A percentile compares a stretch with the other conserved stretches of the same genome.
phyloP scores from a whole-genome alignment of 169 alveolate genomes.

The Blepharisma undulans region DNA sequence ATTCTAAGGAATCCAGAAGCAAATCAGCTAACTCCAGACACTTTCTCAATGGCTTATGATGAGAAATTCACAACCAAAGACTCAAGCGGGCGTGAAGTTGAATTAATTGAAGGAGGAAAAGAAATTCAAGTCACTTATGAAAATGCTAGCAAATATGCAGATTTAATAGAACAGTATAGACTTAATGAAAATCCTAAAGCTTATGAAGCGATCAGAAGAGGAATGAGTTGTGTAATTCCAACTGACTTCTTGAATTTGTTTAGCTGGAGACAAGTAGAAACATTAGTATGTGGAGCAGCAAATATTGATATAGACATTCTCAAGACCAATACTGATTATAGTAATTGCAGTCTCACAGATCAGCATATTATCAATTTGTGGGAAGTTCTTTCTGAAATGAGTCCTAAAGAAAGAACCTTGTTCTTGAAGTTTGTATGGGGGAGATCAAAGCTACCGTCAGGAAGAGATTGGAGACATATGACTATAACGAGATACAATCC shows the following conservation, averaged over 20 bases:
- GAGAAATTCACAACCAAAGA: constrained; percentile 38
- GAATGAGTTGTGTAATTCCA: constrained; percentile 73
- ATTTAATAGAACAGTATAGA: neutral
- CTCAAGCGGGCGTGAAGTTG: constrained; percentile 29
- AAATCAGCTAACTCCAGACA: constrained; percentile 25
- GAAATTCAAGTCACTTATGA: constrained; percentile 23
- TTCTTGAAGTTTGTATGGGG: constrained; percentile 92
- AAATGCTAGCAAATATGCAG: constrained; percentile 33
- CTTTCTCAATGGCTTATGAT: constrained; percentile 6
- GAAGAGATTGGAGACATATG: constrained; percentile 26
- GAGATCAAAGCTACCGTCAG: constrained; percentile 86
- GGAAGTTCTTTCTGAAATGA: constrained; percentile 82
- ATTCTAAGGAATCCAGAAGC: constrained; percentile 53
- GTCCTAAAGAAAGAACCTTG: constrained; percentile 80
- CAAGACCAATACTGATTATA: constrained; percentile 83
- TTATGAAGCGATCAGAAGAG: constrained; percentile 59
- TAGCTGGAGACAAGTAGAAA: constrained; percentile 67
- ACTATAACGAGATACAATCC: constrained; percentile 20
- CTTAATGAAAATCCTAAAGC: constrained; percentile 24
- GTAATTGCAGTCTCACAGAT: constrained; percentile 67
- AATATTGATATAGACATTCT: constrained; percentile 82
- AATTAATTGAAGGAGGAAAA: constrained; percentile 31
- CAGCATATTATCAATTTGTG: constrained; percentile 65
- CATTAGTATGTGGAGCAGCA: constrained; percentile 88
- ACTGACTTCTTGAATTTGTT: constrained; percentile 58